Percentiles rank a stretch among this genome's conserved stretches.
phyloP scores from a whole-genome alignment of 1,139 yeast genomes.

The Geotrichum cucujoidarum region DNA sequence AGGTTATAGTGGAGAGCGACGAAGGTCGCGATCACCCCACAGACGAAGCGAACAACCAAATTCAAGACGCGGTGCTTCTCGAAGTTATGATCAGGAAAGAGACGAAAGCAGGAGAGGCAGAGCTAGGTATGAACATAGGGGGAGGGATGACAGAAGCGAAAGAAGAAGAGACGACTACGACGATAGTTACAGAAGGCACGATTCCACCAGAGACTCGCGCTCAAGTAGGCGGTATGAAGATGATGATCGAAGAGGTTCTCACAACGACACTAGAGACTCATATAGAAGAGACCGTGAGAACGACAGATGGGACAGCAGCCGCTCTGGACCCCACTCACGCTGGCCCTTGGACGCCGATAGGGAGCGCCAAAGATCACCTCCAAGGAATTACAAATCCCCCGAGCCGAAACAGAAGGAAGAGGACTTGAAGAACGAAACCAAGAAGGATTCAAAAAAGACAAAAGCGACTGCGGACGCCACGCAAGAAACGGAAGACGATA shows the following conservation, averaged over 20 bases:
- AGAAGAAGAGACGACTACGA: neutral
- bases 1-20: neutral
- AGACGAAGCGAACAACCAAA: slow-evolving; percentile 8
- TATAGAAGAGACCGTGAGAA: neutral
- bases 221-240: neutral
- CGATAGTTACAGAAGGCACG: neutral
- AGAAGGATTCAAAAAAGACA: slow-evolving; percentile 12
- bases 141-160: neutral
- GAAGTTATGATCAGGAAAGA: slow-evolving; percentile 4
- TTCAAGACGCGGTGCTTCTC: no score
- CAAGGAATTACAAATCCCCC: no score
- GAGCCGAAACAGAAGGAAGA: slow-evolving; percentile 29
- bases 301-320: no score
- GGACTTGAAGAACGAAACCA: slow-evolving; percentile 29
- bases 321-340: neutral
- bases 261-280: slow-evolving; percentile 4
- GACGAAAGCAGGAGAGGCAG: slow-evolving; percentile 9
- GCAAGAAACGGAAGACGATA: slow-evolving; percentile 3
- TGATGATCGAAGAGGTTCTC: neutral
- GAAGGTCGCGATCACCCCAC: slow-evolving; percentile 2
- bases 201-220: neutral
- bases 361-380: no score
- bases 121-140: neutral
- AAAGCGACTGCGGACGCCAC: neutral
- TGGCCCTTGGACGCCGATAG: no score